Evolutionary conservation across 805 yeast genomes (phyloP).

Genomic region (Priceomyces haplophilus): DNA sequence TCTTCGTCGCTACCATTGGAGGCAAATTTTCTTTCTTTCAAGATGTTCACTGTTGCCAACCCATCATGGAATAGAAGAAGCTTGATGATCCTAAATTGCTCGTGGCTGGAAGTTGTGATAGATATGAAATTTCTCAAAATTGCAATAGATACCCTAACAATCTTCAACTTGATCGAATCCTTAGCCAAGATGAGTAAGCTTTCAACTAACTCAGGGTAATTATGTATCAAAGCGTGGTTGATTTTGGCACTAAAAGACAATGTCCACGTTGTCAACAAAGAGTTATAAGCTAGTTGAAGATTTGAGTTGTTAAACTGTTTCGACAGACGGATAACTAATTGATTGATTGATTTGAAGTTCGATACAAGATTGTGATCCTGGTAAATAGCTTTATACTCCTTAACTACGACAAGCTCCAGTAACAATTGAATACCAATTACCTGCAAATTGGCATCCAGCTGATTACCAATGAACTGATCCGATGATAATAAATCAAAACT

Average conservation of each 20-base stretch:
- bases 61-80: slow-evolving; percentile 75
- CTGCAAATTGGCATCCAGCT: slow-evolving; percentile 46
- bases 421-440: slow-evolving; percentile 62
- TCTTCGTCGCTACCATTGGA: slow-evolving; percentile 70
- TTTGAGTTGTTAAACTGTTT: slow-evolving; percentile 41
- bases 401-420: slow-evolving; percentile 55
- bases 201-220: slow-evolving; percentile 54
- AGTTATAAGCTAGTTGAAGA: slow-evolving; percentile 80
- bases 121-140: slow-evolving; percentile 60
- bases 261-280: slow-evolving; percentile 79
- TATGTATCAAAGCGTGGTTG: slow-evolving; percentile 45
- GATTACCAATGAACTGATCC: slow-evolving; percentile 25
- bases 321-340: slow-evolving; percentile 28
- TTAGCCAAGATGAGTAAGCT: slow-evolving; percentile 59
- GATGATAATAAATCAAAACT: slow-evolving; percentile 37
- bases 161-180: slow-evolving; percentile 86
- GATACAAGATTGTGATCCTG: slow-evolving; percentile 33
- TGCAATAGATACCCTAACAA: slow-evolving; percentile 79
- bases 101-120: slow-evolving; percentile 25
- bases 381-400: slow-evolving; percentile 51
- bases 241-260: slow-evolving; percentile 66
- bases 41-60: slow-evolving; percentile 59
- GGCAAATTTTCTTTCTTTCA: slow-evolving; percentile 87
- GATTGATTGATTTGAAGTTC: slow-evolving; percentile 32
- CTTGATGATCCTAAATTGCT: slow-evolving; percentile 53